Evolutionary conservation across 2,329 filamentous ascomycete species (phyloP).

Genomic region (Sclerotinia subarctica): DNA sequence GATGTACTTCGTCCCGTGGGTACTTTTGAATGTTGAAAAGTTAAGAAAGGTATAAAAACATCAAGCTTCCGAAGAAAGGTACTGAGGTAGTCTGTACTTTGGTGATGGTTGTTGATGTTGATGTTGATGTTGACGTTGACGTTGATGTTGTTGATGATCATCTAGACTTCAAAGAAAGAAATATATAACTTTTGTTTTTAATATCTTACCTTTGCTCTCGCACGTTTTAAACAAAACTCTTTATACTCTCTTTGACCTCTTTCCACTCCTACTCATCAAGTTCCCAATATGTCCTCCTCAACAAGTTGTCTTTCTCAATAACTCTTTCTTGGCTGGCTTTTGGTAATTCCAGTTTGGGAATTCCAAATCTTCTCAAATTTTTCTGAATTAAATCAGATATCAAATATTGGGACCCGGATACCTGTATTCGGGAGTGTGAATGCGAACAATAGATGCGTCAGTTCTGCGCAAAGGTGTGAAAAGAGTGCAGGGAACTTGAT

Average conservation of each 20-base stretch:
- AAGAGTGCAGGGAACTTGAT: not conserved
- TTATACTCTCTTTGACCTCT: slow-evolving; percentile 2
- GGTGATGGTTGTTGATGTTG: not conserved
- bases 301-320: slow-evolving; percentile 4
- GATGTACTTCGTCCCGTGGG: not conserved
- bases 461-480: not conserved
- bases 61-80: not conserved
- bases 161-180: slow-evolving; percentile 1
- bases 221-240: not conserved
- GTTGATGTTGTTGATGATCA: too few relatives aligned
- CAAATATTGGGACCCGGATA: slow-evolving; percentile 7
- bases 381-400: not conserved
- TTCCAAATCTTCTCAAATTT: not conserved
- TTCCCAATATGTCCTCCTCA: not conserved
- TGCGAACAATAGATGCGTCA: slow-evolving; percentile 6
- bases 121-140: too few relatives aligned
- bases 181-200: not conserved
- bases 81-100: not conserved
- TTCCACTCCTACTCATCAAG: not conserved
- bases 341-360: not conserved
- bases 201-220: slow-evolving; percentile 7
- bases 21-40: not conserved
- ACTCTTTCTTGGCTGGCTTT: not conserved
- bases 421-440: slow-evolving; percentile 3
- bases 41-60: not conserved